phyloP scores from a whole-genome alignment of 108 stramenopile species.

The Asterionellopsis glacialis region DNA sequence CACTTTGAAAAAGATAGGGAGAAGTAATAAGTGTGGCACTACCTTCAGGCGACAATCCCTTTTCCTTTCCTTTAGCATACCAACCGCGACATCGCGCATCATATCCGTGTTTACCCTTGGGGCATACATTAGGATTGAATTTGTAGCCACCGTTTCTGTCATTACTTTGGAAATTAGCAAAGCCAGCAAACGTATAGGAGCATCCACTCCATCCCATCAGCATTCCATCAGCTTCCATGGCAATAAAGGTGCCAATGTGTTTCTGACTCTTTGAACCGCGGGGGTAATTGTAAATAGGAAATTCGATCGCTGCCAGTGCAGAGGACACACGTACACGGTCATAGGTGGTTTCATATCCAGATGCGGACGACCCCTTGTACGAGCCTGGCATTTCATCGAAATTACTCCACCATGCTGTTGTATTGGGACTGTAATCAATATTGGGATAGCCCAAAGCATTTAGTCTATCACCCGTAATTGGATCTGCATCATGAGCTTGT shows the following conservation, averaged over 20 bases:
- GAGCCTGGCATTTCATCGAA: constrained; percentile 27
- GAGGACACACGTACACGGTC: constrained; percentile 40
- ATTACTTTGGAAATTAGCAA: constrained; percentile 24
- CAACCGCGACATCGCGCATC: constrained; percentile 46
- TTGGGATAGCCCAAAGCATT: constrained; percentile 21
- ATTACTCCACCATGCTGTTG: constrained; percentile 41
- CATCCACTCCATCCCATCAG: constrained; percentile 43
- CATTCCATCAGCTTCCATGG: constrained; percentile 49
- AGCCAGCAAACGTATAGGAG: constrained; percentile 13
- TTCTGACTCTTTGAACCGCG: background rate
- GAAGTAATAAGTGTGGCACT: constrained; percentile 10
- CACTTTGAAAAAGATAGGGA: constrained; percentile 20
- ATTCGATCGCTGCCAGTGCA: constrained; percentile 24
- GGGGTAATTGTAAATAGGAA: constrained; percentile 49
- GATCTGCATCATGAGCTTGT: constrained; percentile 30
- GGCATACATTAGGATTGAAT: constrained; percentile 40
- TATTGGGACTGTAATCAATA: constrained; percentile 21
- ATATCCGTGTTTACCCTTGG: constrained; percentile 47
- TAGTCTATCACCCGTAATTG: constrained; percentile 22
- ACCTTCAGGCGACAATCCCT: no score
- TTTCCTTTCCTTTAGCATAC: constrained; percentile 26
- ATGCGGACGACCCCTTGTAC: constrained; percentile 16
- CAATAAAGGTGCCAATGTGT: constrained; percentile 15
- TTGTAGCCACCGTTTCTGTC: constrained; percentile 33
- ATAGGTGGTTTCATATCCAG: constrained; percentile 41